Percentiles rank a stretch among this genome's conserved stretches.
phyloP scores from a whole-genome alignment of 768 basidiomycete species.

The Boletus pseudo-olivaceus region DNA sequence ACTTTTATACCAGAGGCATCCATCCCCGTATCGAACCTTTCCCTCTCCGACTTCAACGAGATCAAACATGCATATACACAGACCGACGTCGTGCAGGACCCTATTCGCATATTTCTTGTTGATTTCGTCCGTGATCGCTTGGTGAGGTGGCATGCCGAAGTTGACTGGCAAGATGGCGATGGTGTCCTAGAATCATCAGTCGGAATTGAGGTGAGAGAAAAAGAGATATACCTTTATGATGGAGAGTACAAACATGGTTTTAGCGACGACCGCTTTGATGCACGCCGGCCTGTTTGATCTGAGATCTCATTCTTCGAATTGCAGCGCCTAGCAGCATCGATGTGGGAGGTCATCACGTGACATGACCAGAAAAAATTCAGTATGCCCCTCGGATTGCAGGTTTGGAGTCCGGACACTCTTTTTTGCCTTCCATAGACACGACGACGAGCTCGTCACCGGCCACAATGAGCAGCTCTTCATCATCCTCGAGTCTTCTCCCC shows the following conservation, averaged over 20 bases:
- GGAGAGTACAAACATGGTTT: constrained; percentile 44
- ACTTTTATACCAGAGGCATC: constrained; percentile 94
- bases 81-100: constrained; percentile 84
- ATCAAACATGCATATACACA: constrained; percentile 90
- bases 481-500: constrained; percentile 45
- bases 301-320: too few species aligned
- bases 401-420: background rate
- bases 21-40: constrained; percentile 92
- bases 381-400: background rate
- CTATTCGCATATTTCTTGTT: constrained; percentile 97
- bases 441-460: constrained; percentile 11
- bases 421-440: constrained; percentile 1
- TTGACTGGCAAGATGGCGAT: constrained; percentile 85
- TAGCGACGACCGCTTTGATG: background rate
- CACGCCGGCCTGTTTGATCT: background rate
- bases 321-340: too few species aligned
- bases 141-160: constrained; percentile 73
- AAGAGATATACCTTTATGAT: constrained; percentile 36
- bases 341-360: constrained; percentile 21
- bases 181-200: constrained; percentile 61
- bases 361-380: constrained; percentile 1
- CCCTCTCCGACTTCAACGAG: constrained; percentile 84
- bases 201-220: background rate
- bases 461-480: constrained; percentile 25
- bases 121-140: constrained; percentile 79